Base-by-base conservation (phyloP, 164 flowering plant genomes). In the Pachysandra terminalis region DNA sequence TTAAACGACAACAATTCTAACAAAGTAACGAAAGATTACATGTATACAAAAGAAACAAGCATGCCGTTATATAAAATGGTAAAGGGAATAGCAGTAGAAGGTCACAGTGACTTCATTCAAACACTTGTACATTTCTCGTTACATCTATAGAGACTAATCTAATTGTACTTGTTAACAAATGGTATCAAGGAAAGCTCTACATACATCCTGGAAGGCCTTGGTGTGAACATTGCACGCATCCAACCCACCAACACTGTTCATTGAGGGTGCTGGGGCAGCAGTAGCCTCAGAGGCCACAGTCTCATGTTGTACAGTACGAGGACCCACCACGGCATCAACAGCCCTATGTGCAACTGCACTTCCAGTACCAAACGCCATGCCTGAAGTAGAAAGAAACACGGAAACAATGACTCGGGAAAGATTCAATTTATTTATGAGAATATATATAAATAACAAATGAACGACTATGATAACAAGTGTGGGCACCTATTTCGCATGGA, bases 311-410 rank as follows among this genome's bases (percentile, higher is more conserved):
- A 93, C 76, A 41, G 92, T 86, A 27, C 91, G 91, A 53, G 98
- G 97, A 62, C 98, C 98, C 80, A 89, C 53, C 2, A 93, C 84
- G 63, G 93, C 81, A 80, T 93, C 98, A 17, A 89, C 96, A 56
- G 97, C 97, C 73, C 98, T 81, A 80, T 90, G 98, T 25, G 96
- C 96, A 16, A 93, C 84, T 0, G 93, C 94, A 81, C 96, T 90
- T 73, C 98, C 98, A 56, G 87, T 83, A 9, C 98, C 98, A 81
- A 90, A 93, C 59, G 96, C 98, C 91, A 90, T 78, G 5, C 98
- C 98, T 66, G 59, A 9, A 5, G 37, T 32, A 61, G 70, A 21
- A 57, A 68, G n/a, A n/a, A n/a, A n/a, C n/a, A n/a, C n/a, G n/a
- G 37, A 55, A 6, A 58, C 40, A 45, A 16, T 45, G 51, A 45